Evolutionary conservation across 345 rosid genomes (phyloP), one percentile per base, ranked within the genome.

Genomic region (Diplotaxis tenuifolia): DNA sequence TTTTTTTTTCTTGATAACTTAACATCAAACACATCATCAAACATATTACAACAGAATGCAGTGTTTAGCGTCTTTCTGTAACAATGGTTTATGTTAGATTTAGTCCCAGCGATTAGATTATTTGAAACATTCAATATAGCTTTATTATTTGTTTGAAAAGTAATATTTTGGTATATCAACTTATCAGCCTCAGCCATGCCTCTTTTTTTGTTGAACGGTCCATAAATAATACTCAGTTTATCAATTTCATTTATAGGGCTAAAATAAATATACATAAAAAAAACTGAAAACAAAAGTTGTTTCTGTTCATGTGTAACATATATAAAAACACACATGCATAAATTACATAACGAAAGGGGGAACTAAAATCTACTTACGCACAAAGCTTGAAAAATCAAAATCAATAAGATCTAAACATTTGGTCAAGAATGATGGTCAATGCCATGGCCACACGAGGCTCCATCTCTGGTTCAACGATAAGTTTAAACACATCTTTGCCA

Each of bases 361-460:
- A 58, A 49, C 70, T 69, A 70, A 15, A 27, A 69, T 50, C 64
- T 40, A 62, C 58, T 10, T 60, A 77, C 60, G 7, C 7, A 5
- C 9, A 57, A 7, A 28, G 52, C 42, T 66, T 66, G 6, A 63
- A 7, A 59, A 3, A 4, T n/a, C n/a, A 64, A 65, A 65, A 20
- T 76, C 68, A 81, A 54, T 67, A 71, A 38, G 98, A 89, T 55
- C 88, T 84, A 68, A 81, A 92, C 99, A 95, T 95, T 79, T 90
- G 96, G 66, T 92, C 97, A 4, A 95, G 92, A 38, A 92, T 85
- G 71, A 92, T 90, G 74, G 90, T 91, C 0, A 95, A 58, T 2
- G 96, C 91, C 99, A 95, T 92, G 29, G 96, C 97, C 1, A 83
- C 71, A 1, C 90, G 61, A 1, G 71, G 47, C n/a, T 85, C 87